These are phyloP conservation scores for Cordyceps militaris DNA, from an alignment of 2,329 filamentous ascomycete genomes.

Conservation along the genomic window DNA sequence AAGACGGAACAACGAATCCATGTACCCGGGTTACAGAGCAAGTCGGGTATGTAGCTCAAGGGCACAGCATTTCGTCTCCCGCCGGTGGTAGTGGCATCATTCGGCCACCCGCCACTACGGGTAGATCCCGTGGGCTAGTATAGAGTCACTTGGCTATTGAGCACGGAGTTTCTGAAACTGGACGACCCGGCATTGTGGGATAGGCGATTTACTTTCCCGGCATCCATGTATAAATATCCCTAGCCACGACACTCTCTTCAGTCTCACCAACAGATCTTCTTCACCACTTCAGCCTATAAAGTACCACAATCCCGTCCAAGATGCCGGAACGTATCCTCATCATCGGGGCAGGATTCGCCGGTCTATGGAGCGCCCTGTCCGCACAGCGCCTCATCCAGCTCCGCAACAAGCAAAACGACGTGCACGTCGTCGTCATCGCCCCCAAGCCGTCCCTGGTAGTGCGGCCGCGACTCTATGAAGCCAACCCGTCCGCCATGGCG, in stretches of 20 bases:
- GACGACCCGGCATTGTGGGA: background rate
- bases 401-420: constrained; percentile 13
- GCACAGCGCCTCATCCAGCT: constrained; percentile 26
- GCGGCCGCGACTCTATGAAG: constrained; percentile 29
- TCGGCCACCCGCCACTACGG: no score
- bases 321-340: constrained; percentile 15
- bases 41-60: no score
- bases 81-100: no score
- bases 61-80: no score
- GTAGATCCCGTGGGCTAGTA: background rate
- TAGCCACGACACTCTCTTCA: background rate
- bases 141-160: background rate
- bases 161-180: background rate
- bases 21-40: no score
- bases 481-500: constrained; percentile 21
- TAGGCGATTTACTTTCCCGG: background rate
- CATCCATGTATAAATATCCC: background rate
- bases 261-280: background rate
- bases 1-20: no score
- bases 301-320: background rate
- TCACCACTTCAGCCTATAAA: no score
- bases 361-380: constrained; percentile 30
- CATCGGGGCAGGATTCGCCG: constrained; percentile 30
- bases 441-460: constrained; percentile 26
- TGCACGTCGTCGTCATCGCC: constrained; percentile 27